Evolutionary conservation across 768 basidiomycete genomes (phyloP).

Genomic region (Tylopilus balloui): DNA sequence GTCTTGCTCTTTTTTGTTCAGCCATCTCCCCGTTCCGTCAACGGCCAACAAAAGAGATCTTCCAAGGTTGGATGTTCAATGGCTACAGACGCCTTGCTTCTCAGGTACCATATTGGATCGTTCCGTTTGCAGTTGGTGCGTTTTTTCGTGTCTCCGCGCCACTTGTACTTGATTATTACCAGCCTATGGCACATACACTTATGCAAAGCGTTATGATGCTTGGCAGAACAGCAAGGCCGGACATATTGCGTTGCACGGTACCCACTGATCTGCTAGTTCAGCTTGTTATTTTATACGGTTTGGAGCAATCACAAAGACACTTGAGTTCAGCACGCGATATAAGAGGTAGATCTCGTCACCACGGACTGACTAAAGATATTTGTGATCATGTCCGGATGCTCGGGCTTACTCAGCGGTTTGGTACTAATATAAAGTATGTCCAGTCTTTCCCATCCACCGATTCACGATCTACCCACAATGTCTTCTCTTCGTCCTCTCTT

Average conservation of each 20-base stretch:
- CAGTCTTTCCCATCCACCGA: no score
- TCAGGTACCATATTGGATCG: constrained; percentile 72
- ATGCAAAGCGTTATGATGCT: constrained; percentile 66
- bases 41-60: constrained; percentile 63
- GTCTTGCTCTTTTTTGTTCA: constrained; percentile 28
- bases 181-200: constrained; percentile 79
- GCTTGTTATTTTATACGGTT: constrained; percentile 10
- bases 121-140: constrained; percentile 78
- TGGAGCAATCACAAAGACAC: constrained; percentile 17
- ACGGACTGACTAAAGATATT: constrained; percentile 11
- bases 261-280: constrained; percentile 17
- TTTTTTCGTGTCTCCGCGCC: constrained; percentile 11
- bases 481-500: constrained; percentile 44
- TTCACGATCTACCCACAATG: constrained; percentile 16
- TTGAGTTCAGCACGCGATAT: background rate
- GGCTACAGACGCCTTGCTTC: constrained; percentile 72
- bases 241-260: constrained; percentile 48
- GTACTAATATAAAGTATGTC: constrained; percentile 4
- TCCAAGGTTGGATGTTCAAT: constrained; percentile 80
- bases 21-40: constrained; percentile 82
- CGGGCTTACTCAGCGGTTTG: constrained; percentile 17
- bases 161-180: background rate
- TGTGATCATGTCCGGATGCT: constrained; percentile 5
- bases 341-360: background rate
- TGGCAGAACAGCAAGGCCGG: constrained; percentile 81